Evolutionary conservation across 108 stramenopile species (phyloP), one percentile per base, ranked within the genome.

Genomic region (Fragilaria crotonensis): DNA sequence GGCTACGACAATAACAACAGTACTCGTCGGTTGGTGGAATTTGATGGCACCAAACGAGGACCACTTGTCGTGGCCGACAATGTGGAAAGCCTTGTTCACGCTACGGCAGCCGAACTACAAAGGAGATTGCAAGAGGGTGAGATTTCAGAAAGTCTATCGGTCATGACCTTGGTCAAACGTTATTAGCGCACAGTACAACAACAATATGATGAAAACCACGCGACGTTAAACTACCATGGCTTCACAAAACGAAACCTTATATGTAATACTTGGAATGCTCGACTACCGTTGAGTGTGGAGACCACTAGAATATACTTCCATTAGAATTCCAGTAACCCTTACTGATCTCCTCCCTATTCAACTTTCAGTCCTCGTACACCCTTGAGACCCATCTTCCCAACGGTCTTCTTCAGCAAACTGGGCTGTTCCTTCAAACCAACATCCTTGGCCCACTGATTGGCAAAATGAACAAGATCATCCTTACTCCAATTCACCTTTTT

Each of bases 381-480:
- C 59, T 81, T 80, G 25, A 95, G 64, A 11, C 85, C 87, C 93
- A 95, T 95, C 62, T 95, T 95, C 17, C 90, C 88, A 0, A 91
- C 68, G 0, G 90, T 92, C 58, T 68, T 85, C 54, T 79, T 81
- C 68, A 80, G 64, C 20, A 95, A 57, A 18, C 52, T 58, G 7
- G 93, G 93, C 44, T 79, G 62, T 46, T 85, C 76, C 21, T 45
- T 44, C 41, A 86, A 63, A n/a, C 87, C 86, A 28, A 71, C 46
- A 28, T 60, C 57, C 5, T 33, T 29, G 0, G 75, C 66, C 54
- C 59, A 88, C 46, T 51, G 47, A 70, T 89, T 85, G 17, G 76
- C 80, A 49, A 62, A 58, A 25, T 54, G 51, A 5, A 93, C 86
- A 29, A 88, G 60, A 20, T 67, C 63, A 3, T 41, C 57, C 50